Base-by-base conservation (phyloP, 306 rosid species). In the Cyclanthera cordifolia region DNA sequence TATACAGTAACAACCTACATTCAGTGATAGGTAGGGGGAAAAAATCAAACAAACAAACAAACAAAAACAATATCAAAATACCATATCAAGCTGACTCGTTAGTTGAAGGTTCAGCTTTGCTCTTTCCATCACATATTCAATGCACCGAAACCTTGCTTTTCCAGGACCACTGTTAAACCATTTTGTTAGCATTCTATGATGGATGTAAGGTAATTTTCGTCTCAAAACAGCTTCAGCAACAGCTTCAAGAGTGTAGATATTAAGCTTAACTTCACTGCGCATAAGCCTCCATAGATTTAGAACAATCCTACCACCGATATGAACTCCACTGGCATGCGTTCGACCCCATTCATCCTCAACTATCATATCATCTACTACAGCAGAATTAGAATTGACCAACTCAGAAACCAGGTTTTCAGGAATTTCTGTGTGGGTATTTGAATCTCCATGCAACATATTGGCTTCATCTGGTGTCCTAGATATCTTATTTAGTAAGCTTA, bases 291-390 rank as follows among this genome's bases (percentile, higher is more conserved):
- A 92, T 54, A 87, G 60, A 69, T 92, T 92, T 67, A 92, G 92
- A 79, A 92, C 93, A 81, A 92, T 81, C 88, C 98, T 89, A 43
- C 98, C 98, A 43, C 95, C 85, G 66, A 92, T 86, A 83, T 92
- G 96, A 74, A 92, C 79, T 74, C 98, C 98, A 27, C 95, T 92
- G 19, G 88, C 90, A 89, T 92, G 98, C 54, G 96, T 92, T 53
- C 96, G 82, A 27, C 98, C 98, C 98, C 98, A 92, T 82, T 92
- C 96, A 87, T 92, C 98, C 82, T 82, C 89, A 46, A 92, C 82
- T 80, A 89, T 74, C 73, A 86, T 75, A 83, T 78, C 82, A 74
- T 85, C 93, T 79, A 72, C 73, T 12, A 51, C 70, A 71, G 77
- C 78, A 63, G 78, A 65, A 81, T 87, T 88, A 53, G 74, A 60